A percentile compares a stretch with the other conserved stretches of the same genome.
These are phyloP conservation scores for Rubia peregrina DNA, from an alignment of 305 asterid species.

Conservation along the genomic window DNA sequence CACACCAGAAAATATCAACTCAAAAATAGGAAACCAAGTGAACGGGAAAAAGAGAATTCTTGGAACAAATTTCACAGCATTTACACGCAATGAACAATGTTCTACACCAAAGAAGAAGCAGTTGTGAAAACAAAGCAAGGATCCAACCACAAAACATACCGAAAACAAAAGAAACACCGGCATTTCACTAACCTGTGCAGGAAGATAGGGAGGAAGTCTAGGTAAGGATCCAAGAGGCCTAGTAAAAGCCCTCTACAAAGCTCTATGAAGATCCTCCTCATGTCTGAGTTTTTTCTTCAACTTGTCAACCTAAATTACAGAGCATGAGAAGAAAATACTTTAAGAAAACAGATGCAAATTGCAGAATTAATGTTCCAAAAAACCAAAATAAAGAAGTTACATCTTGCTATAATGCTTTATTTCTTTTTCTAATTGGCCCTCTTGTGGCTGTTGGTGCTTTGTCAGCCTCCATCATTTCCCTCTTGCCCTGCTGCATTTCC, in stretches of 20 bases:
- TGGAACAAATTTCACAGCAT: conserved; percentile 15
- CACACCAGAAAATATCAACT: conserved; percentile 31
- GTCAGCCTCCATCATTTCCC: conserved; percentile 35
- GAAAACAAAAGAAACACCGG: neutral
- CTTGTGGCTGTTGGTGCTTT: conserved; percentile 39
- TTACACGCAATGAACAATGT: neutral
- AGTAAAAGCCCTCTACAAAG: too few species aligned
- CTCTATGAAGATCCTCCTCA: too few species aligned
- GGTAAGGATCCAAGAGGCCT: conserved; percentile 85
- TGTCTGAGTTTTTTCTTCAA: too few species aligned
- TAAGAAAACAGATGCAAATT: neutral
- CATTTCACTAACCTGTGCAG: conserved; percentile 46
- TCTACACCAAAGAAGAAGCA: neutral
- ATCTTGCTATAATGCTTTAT: conserved; percentile 67
- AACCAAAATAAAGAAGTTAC: conserved; percentile 23
- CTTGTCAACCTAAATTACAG: conserved; percentile 46
- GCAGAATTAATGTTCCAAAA: conserved; percentile 1
- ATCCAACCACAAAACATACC: too few species aligned
- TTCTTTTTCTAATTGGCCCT: conserved; percentile 48
- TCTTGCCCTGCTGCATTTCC: conserved; percentile 36
- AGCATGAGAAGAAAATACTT: neutral
- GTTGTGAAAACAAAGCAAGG: too few species aligned
- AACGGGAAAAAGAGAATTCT: conserved; percentile 20
- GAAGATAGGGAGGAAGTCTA: conserved; percentile 89
- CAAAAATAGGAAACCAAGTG: conserved; percentile 16